phyloP scores from a whole-genome alignment of 2,329 filamentous ascomycete species.

The Endocalyx cinctus region DNA sequence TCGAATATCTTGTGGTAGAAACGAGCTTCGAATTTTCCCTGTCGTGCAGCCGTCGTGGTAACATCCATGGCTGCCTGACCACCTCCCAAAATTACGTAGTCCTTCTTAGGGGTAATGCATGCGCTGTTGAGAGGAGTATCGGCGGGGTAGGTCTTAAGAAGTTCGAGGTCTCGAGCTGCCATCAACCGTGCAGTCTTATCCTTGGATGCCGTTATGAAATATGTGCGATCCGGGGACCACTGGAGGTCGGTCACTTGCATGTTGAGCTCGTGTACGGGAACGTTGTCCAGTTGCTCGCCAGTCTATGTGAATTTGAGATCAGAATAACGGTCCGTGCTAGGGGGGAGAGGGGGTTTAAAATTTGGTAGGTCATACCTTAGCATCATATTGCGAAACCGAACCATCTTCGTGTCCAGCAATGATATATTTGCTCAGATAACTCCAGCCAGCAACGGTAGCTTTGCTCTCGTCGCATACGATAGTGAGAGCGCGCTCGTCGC shows the following conservation, averaged over 20 bases:
- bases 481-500: conserved; percentile 73
- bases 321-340: too few species aligned
- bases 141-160: conserved; percentile 86
- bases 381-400: conserved; percentile 85
- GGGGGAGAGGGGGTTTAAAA: too few species aligned
- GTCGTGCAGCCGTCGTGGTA: conserved; percentile 85
- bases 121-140: conserved; percentile 97
- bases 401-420: conserved; percentile 97
- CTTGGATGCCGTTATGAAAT: conserved; percentile 97
- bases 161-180: conserved; percentile 77
- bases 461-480: conserved; percentile 96
- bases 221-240: conserved; percentile 89
- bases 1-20: conserved; percentile 99
- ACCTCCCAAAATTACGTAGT: conserved; percentile 96
- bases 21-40: conserved; percentile 98
- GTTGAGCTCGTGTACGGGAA: conserved; percentile 81
- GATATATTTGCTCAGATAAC: conserved; percentile 91
- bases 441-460: conserved; percentile 95
- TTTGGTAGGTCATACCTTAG: conserved; percentile 60
- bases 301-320: conserved; percentile 44
- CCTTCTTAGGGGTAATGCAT: conserved; percentile 89
- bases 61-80: conserved; percentile 99
- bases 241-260: conserved; percentile 86
- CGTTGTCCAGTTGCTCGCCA: conserved; percentile 76
- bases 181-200: conserved; percentile 92